Base-by-base conservation (phyloP, 2,329 filamentous ascomycete species). In the Westerdykella ornata region DNA sequence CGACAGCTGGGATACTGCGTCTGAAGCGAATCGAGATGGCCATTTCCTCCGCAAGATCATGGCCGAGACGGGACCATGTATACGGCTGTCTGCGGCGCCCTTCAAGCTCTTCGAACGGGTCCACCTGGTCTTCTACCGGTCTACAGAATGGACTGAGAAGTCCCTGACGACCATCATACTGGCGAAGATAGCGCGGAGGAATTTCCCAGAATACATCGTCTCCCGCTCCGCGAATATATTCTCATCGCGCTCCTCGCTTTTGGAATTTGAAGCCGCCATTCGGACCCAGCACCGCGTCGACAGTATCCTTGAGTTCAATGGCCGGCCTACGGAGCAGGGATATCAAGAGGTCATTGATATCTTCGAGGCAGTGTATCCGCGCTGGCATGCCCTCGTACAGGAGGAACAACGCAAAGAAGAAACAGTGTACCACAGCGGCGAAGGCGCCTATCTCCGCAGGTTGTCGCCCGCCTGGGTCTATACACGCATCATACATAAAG, bases 101-200 rank as follows among this genome's bases (percentile, higher is more conserved):
- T 77, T 88, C 47, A 87, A 82, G 55, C 75, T 98, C 0, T 98
- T 98, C 56, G 88, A 96, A 63, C 80, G 92, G 18, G 88, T 97
- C 1, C 92, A 97, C 67, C 71, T 98, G 2, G 88, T 98, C 19
- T 98, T 96, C 63, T 97, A 97, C 64, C 78, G 90, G 44, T 96
- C 89, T 8, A 94, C 88, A 0, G 86, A 95, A 62, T 98, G 92
- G 92, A 94, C 89, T 0, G 90, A 97, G 56, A 97, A 95, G 63
- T 96, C 90, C 1, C 71, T 98, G 12, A 97, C 88, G 1, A 90
- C 89, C 0, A 90, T 97, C 40, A 95, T 98, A 34, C 75, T 98
- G 4, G 87, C 92, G 6, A 89, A 90, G 49, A 94, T 94, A 43
- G 86, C 89, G 2, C 78, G 81, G 33, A 77, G 87, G 28, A 92